Base-by-base conservation (phyloP, 1,284 basidiomycete species). In the Trametes versicolor region DNA sequence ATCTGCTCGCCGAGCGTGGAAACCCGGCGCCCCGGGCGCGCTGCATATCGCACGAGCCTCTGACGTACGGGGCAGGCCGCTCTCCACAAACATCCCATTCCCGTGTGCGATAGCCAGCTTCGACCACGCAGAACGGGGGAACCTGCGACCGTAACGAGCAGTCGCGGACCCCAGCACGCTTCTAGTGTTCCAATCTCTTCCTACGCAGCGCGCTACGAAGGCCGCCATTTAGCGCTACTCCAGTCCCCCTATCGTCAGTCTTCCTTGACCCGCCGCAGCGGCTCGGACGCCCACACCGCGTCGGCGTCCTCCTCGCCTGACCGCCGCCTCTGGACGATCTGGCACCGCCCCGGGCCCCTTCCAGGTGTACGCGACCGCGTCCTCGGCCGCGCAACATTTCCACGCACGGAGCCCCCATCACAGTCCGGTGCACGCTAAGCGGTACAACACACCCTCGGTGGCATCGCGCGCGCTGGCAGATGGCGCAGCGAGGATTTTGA, bases 1-100 rank as follows among this genome's bases (percentile, higher is more conserved):
- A 34, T 19, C 47, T 9, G 12, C 25, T 50, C 27, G 17, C 4
- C 55, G n/a, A 9, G 17, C 29, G 29, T 32, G 29, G 29, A n/a
- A 9, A 37, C 8, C 19, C 43, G 43, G 15, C 12, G 19, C 43
- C 43, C 19, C 25, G 41, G 17, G 7, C 27, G 19, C 15, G 19
- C 37, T 51, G 49, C 47, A 61, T 54, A 47, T 51, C 27, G 17
- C 49, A 29, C 23, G 10, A 17, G 32, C 25, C 61, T 45, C 66
- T 68, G 67, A 69, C 67, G 64, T 69, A 47, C 64, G 62, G 67
- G 64, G 67, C 49, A 52, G 49, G 23, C 32, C 32, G 34, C 36
- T 58, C 48, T 53, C 56, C 50, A 54, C 60, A 61, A 32, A 23
- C 49, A 41, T 29, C 27, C 49, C 58, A 51, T 52, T 51, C 37